Percentiles rank a stretch among this genome's conserved stretches.
Evolutionary conservation across 2,329 filamentous ascomycete species (phyloP).

Genomic region (Scedosporium aurantiacum): DNA sequence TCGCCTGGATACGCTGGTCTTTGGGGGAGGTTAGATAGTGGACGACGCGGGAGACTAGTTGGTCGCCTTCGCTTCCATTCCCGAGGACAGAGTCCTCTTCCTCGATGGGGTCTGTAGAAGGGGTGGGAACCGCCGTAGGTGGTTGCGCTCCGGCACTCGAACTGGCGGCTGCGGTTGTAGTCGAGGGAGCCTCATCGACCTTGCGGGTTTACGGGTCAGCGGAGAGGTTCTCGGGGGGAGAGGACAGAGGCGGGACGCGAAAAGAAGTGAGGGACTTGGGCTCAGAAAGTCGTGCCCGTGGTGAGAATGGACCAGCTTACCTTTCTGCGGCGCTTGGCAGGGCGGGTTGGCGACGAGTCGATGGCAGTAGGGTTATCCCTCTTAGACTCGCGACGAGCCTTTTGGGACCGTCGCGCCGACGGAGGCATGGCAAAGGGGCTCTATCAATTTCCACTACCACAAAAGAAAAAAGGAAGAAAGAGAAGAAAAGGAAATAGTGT

Average conservation of each 20-base stretch:
- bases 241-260: constrained; percentile 7
- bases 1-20: constrained; percentile 42
- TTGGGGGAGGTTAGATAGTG: constrained; percentile 35
- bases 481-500: neutral
- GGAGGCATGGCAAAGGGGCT: constrained; percentile 2
- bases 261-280: neutral
- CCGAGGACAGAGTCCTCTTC: constrained; percentile 30
- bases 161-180: neutral
- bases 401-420: constrained; percentile 4
- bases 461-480: neutral
- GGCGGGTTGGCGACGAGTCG: constrained; percentile 48
- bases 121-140: constrained; percentile 12
- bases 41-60: constrained; percentile 43
- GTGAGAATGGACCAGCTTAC: constrained; percentile 20
- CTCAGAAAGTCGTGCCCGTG: constrained; percentile 4
- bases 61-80: constrained; percentile 39
- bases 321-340: constrained; percentile 55
- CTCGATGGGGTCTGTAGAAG: constrained; percentile 29
- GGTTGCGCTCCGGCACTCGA: constrained; percentile 18
- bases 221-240: constrained; percentile 8
- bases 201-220: constrained; percentile 14
- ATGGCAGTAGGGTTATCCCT: constrained; percentile 25
- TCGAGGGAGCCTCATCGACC: constrained; percentile 19
- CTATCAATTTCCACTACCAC: neutral
- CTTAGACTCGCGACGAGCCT: constrained; percentile 14